Percentiles rank a stretch among this genome's conserved stretches.
Evolutionary conservation across 257 asterid genomes (phyloP).

Genomic region (Ligustrum vulgare): DNA sequence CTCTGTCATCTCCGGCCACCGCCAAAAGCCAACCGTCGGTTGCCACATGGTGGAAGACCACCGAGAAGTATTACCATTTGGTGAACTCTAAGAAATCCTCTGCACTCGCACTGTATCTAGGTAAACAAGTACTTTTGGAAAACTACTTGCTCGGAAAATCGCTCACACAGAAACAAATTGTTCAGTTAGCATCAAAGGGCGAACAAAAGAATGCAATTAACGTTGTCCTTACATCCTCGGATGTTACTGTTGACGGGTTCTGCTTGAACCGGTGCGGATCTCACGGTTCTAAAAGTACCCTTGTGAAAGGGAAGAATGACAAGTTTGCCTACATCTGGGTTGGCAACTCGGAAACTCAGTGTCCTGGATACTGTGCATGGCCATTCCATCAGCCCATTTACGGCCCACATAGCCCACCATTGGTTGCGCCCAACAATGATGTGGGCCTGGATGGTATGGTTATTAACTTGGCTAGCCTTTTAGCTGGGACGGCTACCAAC

Average conservation of each 20-base stretch:
- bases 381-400: constrained; percentile 47
- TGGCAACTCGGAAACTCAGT: constrained; percentile 44
- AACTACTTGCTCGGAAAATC: constrained; percentile 38
- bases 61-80: constrained; percentile 38
- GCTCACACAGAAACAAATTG: constrained; percentile 30
- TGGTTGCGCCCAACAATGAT: constrained; percentile 49
- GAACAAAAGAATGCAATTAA: constrained; percentile 24
- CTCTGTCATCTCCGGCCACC: constrained; percentile 26
- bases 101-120: constrained; percentile 16
- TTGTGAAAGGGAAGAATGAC: constrained; percentile 17
- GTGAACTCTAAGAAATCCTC: constrained; percentile 35
- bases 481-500: constrained; percentile 50
- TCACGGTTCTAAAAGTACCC: constrained; percentile 38
- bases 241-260: constrained; percentile 45
- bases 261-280: constrained; percentile 52
- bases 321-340: constrained; percentile 48
- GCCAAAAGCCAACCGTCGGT: constrained; percentile 38
- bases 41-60: constrained; percentile 46
- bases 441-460: constrained; percentile 51
- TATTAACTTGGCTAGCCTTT: constrained; percentile 43
- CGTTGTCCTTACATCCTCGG: constrained; percentile 40
- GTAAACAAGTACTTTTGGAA: constrained; percentile 29
- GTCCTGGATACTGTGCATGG: constrained; percentile 60
- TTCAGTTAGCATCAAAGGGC: constrained; percentile 28
- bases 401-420: constrained; percentile 48